phyloP scores from a whole-genome alignment of 2,329 filamentous ascomycete genomes.

The Penicillium sp. region DNA sequence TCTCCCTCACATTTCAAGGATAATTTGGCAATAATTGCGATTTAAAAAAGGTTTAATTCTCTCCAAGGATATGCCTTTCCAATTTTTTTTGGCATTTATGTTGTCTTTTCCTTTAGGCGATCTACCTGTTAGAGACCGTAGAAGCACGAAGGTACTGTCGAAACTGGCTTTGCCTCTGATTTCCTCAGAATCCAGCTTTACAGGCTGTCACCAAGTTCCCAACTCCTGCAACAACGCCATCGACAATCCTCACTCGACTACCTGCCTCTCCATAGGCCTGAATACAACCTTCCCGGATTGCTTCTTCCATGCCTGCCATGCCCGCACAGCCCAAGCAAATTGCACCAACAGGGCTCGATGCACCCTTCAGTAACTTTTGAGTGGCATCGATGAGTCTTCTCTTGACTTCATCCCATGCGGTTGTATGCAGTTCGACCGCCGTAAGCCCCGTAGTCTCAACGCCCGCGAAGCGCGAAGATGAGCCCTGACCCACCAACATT shows the following conservation, averaged over 20 bases:
- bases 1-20: background rate
- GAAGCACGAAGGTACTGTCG: too few relatives aligned
- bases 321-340: slow-evolving; percentile 87
- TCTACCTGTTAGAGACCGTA: background rate
- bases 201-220: slow-evolving; percentile 37
- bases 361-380: slow-evolving; percentile 58
- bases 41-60: background rate
- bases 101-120: background rate
- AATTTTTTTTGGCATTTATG: background rate
- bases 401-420: slow-evolving; percentile 62
- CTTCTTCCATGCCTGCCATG: slow-evolving; percentile 80
- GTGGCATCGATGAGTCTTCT: slow-evolving; percentile 68
- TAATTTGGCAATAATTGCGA: background rate
- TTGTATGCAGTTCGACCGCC: slow-evolving; percentile 74
- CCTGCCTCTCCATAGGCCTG: slow-evolving; percentile 64
- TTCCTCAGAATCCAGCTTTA: slow-evolving; percentile 34
- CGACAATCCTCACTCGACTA: slow-evolving; percentile 65
- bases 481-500: slow-evolving; percentile 56
- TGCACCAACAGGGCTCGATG: slow-evolving; percentile 54
- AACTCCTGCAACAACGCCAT: slow-evolving; percentile 56
- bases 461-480: slow-evolving; percentile 64
- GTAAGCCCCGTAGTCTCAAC: slow-evolving; percentile 79
- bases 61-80: background rate
- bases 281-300: slow-evolving; percentile 67
- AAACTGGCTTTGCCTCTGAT: background rate